These are phyloP conservation scores for Plicaturopsis crispa DNA, from an alignment of 768 basidiomycete genomes.

Conservation along the genomic window DNA sequence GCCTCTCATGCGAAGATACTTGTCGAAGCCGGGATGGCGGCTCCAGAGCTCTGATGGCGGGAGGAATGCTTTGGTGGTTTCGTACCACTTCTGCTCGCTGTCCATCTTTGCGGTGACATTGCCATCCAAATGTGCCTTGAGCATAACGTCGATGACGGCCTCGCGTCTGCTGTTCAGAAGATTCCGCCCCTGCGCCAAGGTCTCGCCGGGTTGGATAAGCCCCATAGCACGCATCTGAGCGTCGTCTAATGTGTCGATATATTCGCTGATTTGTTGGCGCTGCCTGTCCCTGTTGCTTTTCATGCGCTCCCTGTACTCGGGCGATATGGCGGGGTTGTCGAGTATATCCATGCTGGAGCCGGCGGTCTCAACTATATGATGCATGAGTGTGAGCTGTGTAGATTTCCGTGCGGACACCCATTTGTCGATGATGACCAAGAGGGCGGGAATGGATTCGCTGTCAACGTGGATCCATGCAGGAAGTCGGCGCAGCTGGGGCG, in stretches of 20 bases:
- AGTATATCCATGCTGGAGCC: not conserved
- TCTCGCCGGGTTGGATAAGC: not conserved
- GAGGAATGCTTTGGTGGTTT: conserved; percentile 12
- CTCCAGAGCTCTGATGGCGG: conserved; percentile 16
- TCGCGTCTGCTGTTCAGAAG: not conserved
- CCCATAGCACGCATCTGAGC: not conserved
- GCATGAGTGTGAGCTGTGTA: conserved; percentile 6
- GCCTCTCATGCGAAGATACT: conserved; percentile 7
- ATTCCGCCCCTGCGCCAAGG: not conserved
- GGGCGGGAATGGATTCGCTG: conserved; percentile 7
- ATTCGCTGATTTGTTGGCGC: not conserved
- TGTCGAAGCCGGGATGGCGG: conserved; percentile 16
- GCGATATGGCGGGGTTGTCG: not conserved
- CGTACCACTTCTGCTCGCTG: conserved; percentile 17
- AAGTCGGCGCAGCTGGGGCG: conserved; percentile 11
- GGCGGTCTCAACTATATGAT: not conserved
- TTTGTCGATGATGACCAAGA: conserved; percentile 11
- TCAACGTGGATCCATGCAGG: conserved; percentile 16
- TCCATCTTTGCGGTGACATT: not conserved
- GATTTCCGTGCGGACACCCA: conserved; percentile 11
- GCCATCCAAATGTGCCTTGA: not conserved
- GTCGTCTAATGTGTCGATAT: not conserved
- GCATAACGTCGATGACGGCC: not conserved
- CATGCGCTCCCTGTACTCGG: not conserved
- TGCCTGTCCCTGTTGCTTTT: not conserved